Conservation (phyloP, 1,139 yeast genomes). For the Hemisphaericaspora xylanilytica region DNA sequence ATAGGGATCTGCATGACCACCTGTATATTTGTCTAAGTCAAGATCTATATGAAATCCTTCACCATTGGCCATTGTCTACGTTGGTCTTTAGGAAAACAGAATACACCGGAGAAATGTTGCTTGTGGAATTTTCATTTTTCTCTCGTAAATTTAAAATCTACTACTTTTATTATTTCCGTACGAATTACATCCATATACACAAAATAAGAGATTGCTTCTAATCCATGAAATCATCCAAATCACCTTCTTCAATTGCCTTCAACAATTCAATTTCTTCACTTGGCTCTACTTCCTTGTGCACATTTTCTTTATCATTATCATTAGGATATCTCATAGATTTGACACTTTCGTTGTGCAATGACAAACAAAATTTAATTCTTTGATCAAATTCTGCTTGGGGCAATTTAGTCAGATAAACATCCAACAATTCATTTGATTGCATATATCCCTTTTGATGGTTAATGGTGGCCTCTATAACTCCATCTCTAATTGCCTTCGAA, state of each 20-base stretch:
- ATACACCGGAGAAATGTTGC: too few species aligned
- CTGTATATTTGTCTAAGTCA: conserved; percentile 19
- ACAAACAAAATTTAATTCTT: conserved; percentile 88
- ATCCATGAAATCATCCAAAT: conserved; percentile 50
- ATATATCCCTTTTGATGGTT: conserved; percentile 90
- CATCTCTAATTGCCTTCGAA: conserved; percentile 94
- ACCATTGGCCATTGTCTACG: conserved; percentile 8
- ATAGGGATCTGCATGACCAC: conserved; percentile 36
- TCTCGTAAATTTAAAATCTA: too few species aligned
- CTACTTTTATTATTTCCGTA: too few species aligned
- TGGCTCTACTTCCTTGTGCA: conserved; percentile 27
- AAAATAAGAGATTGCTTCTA: conserved; percentile 14
- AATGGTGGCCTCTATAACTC: conserved; percentile 92
- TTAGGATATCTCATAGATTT: conserved; percentile 92
- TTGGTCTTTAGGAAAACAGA: neutral
- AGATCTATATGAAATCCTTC: conserved; percentile 23
- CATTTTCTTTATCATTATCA: conserved; percentile 36
- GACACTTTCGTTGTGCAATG: conserved; percentile 87
- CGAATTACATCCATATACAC: neutral
- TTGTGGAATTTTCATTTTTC: neutral
- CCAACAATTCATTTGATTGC: conserved; percentile 84
- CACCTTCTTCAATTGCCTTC: conserved; percentile 51
- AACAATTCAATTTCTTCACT: conserved; percentile 46
- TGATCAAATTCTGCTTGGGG: conserved; percentile 91
- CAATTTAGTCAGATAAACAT: conserved; percentile 80